Conservation (phyloP, 106 monocot species). For the Ottelia alismoides region DNA sequence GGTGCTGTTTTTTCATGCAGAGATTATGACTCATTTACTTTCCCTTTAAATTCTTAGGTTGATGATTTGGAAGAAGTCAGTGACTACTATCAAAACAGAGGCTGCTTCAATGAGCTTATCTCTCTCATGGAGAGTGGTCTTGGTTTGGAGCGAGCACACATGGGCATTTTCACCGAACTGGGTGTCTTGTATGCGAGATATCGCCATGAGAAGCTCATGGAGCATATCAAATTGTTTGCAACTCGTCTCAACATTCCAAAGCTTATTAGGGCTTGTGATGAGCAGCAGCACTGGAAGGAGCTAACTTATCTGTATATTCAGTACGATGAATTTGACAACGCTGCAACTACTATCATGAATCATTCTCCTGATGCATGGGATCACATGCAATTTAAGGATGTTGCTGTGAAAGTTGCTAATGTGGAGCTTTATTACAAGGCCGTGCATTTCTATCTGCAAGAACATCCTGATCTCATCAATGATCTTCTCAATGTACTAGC, state of each 20-base stretch:
- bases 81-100: constrained; percentile 96
- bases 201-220: constrained; percentile 91
- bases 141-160: constrained; percentile 90
- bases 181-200: constrained; percentile 95
- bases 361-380: constrained; percentile 99
- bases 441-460: constrained; percentile 93
- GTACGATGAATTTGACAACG: constrained; percentile 98
- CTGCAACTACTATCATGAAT: constrained; percentile 96
- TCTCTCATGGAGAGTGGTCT: constrained; percentile 99
- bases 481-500: constrained; percentile 91
- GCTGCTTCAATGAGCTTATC: constrained; percentile 92
- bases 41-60: too few species aligned
- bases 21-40: too few species aligned
- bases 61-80: constrained; percentile 99
- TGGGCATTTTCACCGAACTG: constrained; percentile 99
- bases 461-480: constrained; percentile 95
- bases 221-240: constrained; percentile 93
- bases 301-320: constrained; percentile 94
- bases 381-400: constrained; percentile 99
- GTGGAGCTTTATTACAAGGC: constrained; percentile 98
- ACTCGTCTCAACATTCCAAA: constrained; percentile 95
- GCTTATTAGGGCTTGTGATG: constrained; percentile 88
- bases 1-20: too few species aligned
- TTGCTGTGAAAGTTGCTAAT: constrained; percentile 86
- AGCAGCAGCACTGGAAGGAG: constrained; percentile 97